Conservation (phyloP, 2,329 filamentous ascomycete species). For the Pseudogymnoascus verrucosus region DNA sequence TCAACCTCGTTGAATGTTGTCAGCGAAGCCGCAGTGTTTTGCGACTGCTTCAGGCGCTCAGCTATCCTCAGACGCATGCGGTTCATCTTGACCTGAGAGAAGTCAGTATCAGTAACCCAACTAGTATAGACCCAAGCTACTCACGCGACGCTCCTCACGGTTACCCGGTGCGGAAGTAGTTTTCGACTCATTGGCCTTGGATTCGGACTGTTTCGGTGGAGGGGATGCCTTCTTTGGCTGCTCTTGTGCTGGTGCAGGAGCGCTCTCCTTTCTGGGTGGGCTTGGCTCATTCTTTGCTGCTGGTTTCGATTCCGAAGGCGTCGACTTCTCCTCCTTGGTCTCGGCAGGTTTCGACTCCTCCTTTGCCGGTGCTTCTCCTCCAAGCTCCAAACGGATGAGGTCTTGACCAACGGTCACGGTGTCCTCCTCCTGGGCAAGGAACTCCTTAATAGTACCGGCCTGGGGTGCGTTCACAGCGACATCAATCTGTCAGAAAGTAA, state of each 20-base stretch:
- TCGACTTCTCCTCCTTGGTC: slow-evolving; percentile 51
- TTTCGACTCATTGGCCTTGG: slow-evolving; percentile 26
- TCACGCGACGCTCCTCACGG: slow-evolving; percentile 80
- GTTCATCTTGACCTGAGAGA: slow-evolving; percentile 90
- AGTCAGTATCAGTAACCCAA: slow-evolving; percentile 12
- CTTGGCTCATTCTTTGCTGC: slow-evolving; percentile 29
- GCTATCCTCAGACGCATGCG: slow-evolving; percentile 96
- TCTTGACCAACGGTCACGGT: slow-evolving; percentile 93
- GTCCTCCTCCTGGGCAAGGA: slow-evolving; percentile 87
- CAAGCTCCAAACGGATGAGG: slow-evolving; percentile 76
- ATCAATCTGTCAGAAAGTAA: slow-evolving; percentile 60
- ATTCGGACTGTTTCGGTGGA: slow-evolving; percentile 30
- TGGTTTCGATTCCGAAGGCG: slow-evolving; percentile 36
- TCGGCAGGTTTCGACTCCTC: slow-evolving; percentile 45
- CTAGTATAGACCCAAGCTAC: slow-evolving; percentile 28
- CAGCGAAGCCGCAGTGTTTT: slow-evolving; percentile 93
- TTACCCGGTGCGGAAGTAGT: slow-evolving; percentile 48
- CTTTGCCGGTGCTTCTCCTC: slow-evolving; percentile 51
- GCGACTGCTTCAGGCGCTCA: slow-evolving; percentile 96
- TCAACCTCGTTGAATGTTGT: slow-evolving; percentile 99
- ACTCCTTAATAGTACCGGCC: slow-evolving; percentile 83
- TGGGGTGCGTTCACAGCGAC: slow-evolving; percentile 92
- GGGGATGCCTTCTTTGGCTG: slow-evolving; percentile 32
- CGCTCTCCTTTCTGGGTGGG: slow-evolving; percentile 32
- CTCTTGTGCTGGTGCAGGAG: slow-evolving; percentile 31